phyloP scores from a whole-genome alignment of 768 basidiomycete species.

The Tricholomella constricta region DNA sequence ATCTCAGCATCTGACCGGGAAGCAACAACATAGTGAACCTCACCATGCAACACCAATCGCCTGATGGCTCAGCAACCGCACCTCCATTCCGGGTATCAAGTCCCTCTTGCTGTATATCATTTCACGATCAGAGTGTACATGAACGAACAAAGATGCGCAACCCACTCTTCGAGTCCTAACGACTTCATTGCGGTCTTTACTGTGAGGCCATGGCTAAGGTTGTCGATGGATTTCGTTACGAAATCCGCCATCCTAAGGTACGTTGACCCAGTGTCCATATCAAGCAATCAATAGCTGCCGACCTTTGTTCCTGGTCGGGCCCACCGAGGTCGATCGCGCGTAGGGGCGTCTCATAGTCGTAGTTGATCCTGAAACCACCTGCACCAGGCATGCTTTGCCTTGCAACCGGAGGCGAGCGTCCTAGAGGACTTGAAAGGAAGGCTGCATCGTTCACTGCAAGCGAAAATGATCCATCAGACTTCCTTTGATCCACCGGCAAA shows the following conservation, averaged over 20 bases:
- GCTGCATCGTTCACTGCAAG: conserved; percentile 15
- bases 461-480: not conserved
- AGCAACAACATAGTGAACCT: conserved; percentile 7
- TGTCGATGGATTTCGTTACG: conserved; percentile 60
- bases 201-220: conserved; percentile 52
- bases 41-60: conserved; percentile 76
- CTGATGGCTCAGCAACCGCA: conserved; percentile 73
- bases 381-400: not conserved
- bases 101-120: conserved; percentile 44
- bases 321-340: conserved; percentile 59
- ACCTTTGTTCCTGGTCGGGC: conserved; percentile 56
- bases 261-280: not conserved
- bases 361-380: conserved; percentile 47
- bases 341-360: conserved; percentile 51
- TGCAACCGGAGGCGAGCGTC: conserved; percentile 7
- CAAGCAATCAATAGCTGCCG: not conserved
- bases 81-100: conserved; percentile 66
- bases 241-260: conserved; percentile 59
- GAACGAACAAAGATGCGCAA: not conserved
- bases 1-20: not conserved
- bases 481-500: not conserved
- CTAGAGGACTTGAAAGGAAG: conserved; percentile 21
- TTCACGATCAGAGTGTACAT: not conserved
- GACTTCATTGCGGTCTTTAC: conserved; percentile 54
- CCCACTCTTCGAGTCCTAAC: conserved; percentile 52